phyloP scores from a whole-genome alignment of 805 yeast genomes.

The Yarrowia sp. region DNA sequence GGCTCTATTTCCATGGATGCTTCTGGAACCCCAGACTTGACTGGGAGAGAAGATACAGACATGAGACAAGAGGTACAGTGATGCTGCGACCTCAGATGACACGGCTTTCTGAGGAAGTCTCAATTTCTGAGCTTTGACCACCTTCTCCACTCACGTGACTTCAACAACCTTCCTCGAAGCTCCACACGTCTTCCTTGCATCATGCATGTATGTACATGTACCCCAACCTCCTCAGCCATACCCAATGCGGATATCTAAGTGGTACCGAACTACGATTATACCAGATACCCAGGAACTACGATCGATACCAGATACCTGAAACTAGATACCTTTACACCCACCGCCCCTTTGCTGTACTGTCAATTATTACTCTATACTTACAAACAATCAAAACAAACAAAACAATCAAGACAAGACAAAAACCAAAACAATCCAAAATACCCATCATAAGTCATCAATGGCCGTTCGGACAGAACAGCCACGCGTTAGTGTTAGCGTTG shows the following conservation, averaged over 20 bases:
- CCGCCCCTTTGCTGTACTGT: background rate
- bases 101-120: too few relatives aligned
- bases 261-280: too few relatives aligned
- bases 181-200: conserved; percentile 8
- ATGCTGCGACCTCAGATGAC: too few relatives aligned
- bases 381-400: conserved; percentile 17
- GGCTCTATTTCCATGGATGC: background rate
- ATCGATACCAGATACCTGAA: background rate
- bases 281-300: background rate
- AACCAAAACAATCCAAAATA: conserved; percentile 12
- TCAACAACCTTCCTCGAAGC: background rate
- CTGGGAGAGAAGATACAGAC: too few relatives aligned
- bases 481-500: conserved; percentile 36
- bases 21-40: background rate
- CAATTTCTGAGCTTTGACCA: too few relatives aligned
- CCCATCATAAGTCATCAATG: conserved; percentile 38
- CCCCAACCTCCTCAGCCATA: background rate
- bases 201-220: background rate
- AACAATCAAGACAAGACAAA: conserved; percentile 19
- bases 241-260: background rate
- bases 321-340: too few relatives aligned
- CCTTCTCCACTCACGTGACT: background rate
- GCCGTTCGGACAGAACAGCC: conserved; percentile 14
- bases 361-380: conserved; percentile 32
- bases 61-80: too few relatives aligned